phyloP scores from a whole-genome alignment of 345 rosid genomes.

The Conringia planisiliqua region DNA sequence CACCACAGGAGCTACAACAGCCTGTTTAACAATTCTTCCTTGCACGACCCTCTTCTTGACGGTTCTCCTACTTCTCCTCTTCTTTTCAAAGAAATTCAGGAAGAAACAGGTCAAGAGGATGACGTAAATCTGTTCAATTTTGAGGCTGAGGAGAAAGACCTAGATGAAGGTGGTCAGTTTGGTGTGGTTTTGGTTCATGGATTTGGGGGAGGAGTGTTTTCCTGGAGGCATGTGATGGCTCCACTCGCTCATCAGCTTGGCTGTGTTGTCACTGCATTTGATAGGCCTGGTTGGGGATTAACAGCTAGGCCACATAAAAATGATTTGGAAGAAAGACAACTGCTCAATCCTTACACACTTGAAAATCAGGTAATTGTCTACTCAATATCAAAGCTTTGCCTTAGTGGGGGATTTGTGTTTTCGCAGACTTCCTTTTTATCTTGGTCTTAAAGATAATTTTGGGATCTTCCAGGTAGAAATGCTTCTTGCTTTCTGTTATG shows the following conservation, averaged over 20 bases:
- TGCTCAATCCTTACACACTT: conserved; percentile 73
- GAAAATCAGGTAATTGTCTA: conserved; percentile 62
- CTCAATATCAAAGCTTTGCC: background rate
- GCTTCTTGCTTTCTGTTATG: conserved; percentile 77
- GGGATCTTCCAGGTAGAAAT: conserved; percentile 66
- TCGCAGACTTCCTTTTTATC: background rate
- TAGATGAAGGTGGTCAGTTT: conserved; percentile 45
- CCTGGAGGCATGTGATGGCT: conserved; percentile 96
- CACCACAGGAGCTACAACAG: conserved; percentile 80
- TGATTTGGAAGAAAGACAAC: conserved; percentile 68
- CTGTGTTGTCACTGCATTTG: conserved; percentile 75
- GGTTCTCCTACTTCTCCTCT: conserved; percentile 47
- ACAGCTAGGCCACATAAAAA: conserved; percentile 62
- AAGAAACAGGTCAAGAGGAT: conserved; percentile 37
- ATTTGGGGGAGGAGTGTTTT: conserved; percentile 94
- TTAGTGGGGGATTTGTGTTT: background rate
- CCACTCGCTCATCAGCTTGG: conserved; percentile 61
- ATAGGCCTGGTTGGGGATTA: conserved; percentile 95
- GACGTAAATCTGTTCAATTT: conserved; percentile 31
- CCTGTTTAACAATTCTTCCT: conserved; percentile 58
- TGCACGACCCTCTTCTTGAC: conserved; percentile 72
- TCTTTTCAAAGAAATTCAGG: conserved; percentile 55
- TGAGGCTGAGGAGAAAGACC: conserved; percentile 37
- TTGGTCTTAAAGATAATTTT: background rate
- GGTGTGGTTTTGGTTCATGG: conserved; percentile 85